These are phyloP conservation scores for Annulohypoxylon maeteangense DNA, from an alignment of 495 filamentous ascomycete species.

Conservation along the genomic window DNA sequence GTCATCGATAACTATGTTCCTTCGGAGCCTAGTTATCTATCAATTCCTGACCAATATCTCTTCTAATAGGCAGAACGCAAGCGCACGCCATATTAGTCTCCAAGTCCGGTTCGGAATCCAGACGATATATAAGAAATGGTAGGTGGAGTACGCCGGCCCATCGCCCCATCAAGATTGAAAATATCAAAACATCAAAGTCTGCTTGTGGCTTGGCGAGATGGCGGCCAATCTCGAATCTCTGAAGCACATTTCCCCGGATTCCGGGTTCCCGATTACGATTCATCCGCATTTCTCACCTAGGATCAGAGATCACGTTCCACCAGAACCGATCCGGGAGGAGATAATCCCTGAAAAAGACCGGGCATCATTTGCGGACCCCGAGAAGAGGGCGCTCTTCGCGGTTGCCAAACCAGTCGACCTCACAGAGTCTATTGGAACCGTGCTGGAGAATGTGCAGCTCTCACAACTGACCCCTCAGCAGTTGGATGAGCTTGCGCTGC, in stretches of 20 bases:
- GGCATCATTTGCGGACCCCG: constrained; percentile 61
- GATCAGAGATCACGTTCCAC: constrained; percentile 58
- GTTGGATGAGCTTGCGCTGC: constrained; percentile 59
- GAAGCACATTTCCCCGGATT: constrained; percentile 53
- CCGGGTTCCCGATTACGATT: constrained; percentile 51
- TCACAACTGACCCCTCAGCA: constrained; percentile 54
- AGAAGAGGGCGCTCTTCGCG: constrained; percentile 61
- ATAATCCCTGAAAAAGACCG: constrained; percentile 59
- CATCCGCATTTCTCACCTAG: constrained; percentile 76
- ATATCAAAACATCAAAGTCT: neutral
- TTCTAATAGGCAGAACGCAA: constrained; percentile 24
- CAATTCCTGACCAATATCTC: neutral
- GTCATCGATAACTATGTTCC: constrained; percentile 37
- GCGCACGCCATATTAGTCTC: constrained; percentile 42
- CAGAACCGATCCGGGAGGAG: constrained; percentile 56
- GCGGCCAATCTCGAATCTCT: constrained; percentile 49
- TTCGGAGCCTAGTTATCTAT: constrained; percentile 30
- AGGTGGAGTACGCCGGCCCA: neutral
- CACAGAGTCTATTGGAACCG: constrained; percentile 64
- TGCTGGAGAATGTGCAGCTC: constrained; percentile 60
- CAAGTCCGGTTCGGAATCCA: constrained; percentile 18
- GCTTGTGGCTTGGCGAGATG: constrained; percentile 13
- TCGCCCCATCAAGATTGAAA: neutral
- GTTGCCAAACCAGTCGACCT: constrained; percentile 58
- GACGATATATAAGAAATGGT: constrained; percentile 16